phyloP scores from a whole-genome alignment of 768 basidiomycete species.

The Hygrophoropsis aurantiaca region DNA sequence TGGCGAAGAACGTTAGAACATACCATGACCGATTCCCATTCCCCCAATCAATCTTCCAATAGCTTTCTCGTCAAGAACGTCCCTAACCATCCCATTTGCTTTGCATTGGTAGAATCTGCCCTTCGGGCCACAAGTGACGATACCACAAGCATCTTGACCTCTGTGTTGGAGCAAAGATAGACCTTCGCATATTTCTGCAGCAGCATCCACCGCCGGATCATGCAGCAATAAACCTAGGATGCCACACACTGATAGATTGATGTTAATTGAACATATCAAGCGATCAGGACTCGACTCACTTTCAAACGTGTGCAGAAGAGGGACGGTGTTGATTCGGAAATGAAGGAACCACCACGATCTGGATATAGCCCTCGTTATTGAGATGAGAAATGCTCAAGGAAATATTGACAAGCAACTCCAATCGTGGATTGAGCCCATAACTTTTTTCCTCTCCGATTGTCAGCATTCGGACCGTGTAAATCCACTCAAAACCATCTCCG shows the following conservation, averaged over 20 bases:
- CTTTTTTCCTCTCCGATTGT: no score
- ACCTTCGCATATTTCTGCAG: slow-evolving; percentile 90
- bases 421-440: no score
- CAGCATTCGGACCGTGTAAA: no score
- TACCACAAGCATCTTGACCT: slow-evolving; percentile 97
- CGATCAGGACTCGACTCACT: slow-evolving; percentile 25
- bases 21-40: slow-evolving; percentile 98
- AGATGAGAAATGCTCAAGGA: no score
- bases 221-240: slow-evolving; percentile 86
- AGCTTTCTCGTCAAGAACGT: slow-evolving; percentile 85
- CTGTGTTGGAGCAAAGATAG: slow-evolving; percentile 95
- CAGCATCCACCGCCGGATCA: slow-evolving; percentile 72
- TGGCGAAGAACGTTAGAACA: slow-evolving; percentile 17
- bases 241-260: slow-evolving; percentile 70
- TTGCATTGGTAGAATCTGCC: slow-evolving; percentile 98
- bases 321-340: not conserved
- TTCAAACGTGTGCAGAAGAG: slow-evolving; percentile 7
- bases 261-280: slow-evolving; percentile 6
- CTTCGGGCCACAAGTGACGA: slow-evolving; percentile 93
- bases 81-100: slow-evolving; percentile 98
- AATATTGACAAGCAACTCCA: no score
- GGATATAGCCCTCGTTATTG: no score
- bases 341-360: no score
- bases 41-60: slow-evolving; percentile 80
- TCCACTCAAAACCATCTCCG: no score